phyloP scores from a whole-genome alignment of 371 early-diverging fungal species.

The Astathelohania contejeani region DNA sequence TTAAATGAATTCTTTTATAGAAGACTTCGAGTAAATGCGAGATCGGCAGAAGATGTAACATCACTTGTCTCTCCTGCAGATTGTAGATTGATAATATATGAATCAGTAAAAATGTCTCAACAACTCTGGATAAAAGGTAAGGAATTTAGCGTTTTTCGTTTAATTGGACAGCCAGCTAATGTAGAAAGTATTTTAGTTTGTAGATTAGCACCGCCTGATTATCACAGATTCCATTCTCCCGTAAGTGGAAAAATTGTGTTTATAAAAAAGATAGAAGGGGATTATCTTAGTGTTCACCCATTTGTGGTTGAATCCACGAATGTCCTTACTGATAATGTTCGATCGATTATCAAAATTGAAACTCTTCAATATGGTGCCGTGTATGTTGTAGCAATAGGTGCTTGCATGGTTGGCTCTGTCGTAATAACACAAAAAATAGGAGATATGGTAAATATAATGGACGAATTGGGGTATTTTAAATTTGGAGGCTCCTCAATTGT shows the following conservation, averaged over 20 bases:
- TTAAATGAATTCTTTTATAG: conserved; percentile 75
- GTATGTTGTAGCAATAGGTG: conserved; percentile 61
- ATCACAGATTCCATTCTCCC: conserved; percentile 67
- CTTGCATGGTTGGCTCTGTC: conserved; percentile 74
- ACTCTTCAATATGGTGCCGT: conserved; percentile 59
- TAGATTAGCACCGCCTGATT: conserved; percentile 69
- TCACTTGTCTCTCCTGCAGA: conserved; percentile 61
- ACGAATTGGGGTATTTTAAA: conserved; percentile 65
- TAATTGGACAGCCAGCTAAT: conserved; percentile 54
- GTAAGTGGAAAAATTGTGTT: conserved; percentile 54
- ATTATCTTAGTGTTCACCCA: conserved; percentile 67
- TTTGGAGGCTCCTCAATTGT: conserved; percentile 52
- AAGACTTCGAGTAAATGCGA: conserved; percentile 58
- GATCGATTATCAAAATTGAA: conserved; percentile 58
- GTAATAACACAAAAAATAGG: conserved; percentile 56
- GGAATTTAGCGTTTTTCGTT: conserved; percentile 56
- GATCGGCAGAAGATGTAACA: conserved; percentile 56
- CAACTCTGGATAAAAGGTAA: conserved; percentile 68
- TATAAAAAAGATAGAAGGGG: conserved; percentile 49
- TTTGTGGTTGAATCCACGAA: conserved; percentile 59
- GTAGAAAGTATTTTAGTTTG: conserved; percentile 61
- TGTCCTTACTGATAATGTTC: conserved; percentile 66
- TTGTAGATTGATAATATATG: conserved; percentile 60
- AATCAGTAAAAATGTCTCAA: conserved; percentile 57
- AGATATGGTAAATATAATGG: conserved; percentile 55